Evolutionary conservation across 1,284 basidiomycete genomes (phyloP), one percentile per base, ranked within the genome.

Genomic region (Paramarasmius palmivorus): DNA sequence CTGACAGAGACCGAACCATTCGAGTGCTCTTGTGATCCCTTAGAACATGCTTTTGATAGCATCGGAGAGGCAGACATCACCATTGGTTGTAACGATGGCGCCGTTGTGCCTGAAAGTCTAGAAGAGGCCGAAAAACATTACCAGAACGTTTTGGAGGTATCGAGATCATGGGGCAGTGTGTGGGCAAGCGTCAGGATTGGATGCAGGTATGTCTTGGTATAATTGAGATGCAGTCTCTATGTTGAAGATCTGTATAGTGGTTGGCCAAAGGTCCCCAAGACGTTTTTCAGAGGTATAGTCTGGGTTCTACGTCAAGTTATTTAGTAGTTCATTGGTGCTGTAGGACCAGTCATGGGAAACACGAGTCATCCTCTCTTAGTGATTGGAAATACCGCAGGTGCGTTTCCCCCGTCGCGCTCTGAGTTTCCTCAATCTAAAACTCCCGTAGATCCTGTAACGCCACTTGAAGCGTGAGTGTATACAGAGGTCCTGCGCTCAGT

Each of bases 21-120:
- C 48, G n/a, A 59, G 63, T 15, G 57, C 59, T 2, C 72, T 68
- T 60, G 52, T 69, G 19, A 74, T 73, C 56, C 48, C n/a, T n/a
- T n/a, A n/a, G n/a, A n/a, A n/a, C n/a, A n/a, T n/a, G n/a, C n/a
- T n/a, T n/a, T n/a, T n/a, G n/a, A n/a, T n/a, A n/a, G n/a, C n/a
- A n/a, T n/a, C n/a, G n/a, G n/a, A n/a, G n/a, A n/a, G n/a, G n/a
- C n/a, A n/a, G n/a, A 63, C 40, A 44, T 57, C 0, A 64, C 72
- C 2, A 69, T 76, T 32, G 25, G 64, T 1, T 79, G 77, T 59
- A 73, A 72, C 22, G 77, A 79, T 57, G 75, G 71, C 4, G 65
- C 67, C 32, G 54, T 61, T 23, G 59, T 74, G 20, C 65, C 68
- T 9, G 56, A 57, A 22, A 53, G 62, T 50, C 52, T 74, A 6